These are phyloP conservation scores for Candida tunisiensis DNA, from an alignment of 1,139 yeast genomes.

Conservation along the genomic window DNA sequence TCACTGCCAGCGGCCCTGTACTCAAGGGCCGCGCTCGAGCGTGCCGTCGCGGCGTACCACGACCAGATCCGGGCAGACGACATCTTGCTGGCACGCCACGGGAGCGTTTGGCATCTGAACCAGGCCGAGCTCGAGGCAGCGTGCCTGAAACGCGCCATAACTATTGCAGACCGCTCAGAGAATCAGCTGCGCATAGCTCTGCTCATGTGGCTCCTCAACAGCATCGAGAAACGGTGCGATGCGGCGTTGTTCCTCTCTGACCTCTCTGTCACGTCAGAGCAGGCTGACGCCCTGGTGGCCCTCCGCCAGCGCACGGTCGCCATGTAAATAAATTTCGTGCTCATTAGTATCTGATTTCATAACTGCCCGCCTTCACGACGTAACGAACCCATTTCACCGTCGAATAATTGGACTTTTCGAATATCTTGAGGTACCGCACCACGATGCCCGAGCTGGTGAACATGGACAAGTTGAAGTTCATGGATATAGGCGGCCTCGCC, in stretches of 20 bases:
- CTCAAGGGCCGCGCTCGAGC: neutral
- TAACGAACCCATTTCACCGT: constrained; percentile 86
- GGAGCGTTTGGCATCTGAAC: constrained; percentile 14
- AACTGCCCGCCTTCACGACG: constrained; percentile 56
- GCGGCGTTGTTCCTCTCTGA: constrained; percentile 1
- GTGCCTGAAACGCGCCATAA: constrained; percentile 14
- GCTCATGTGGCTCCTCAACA: neutral
- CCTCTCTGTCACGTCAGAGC: neutral
- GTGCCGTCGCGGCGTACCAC: constrained; percentile 5
- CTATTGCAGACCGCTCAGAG: neutral
- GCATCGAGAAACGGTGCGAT: constrained; percentile 1
- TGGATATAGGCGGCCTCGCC: constrained; percentile 64
- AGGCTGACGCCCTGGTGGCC: neutral
- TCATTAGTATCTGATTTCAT: constrained; percentile 49
- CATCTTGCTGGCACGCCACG: constrained; percentile 13
- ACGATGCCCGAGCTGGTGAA: constrained; percentile 64
- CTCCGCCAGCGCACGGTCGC: constrained; percentile 1
- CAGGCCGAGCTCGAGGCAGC: constrained; percentile 12
- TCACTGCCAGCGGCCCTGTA: too few relatives aligned
- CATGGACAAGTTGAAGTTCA: constrained; percentile 58
- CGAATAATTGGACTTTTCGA: constrained; percentile 45
- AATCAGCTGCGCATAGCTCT: neutral
- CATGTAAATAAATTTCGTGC: constrained; percentile 1
- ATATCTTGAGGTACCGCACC: constrained; percentile 56
- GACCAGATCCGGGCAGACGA: constrained; percentile 13